A percentile compares a stretch with the other conserved stretches of the same genome.
These are phyloP conservation scores for Protomyces pachydermus DNA, from an alignment of 1,139 yeast species.

Conservation along the genomic window DNA sequence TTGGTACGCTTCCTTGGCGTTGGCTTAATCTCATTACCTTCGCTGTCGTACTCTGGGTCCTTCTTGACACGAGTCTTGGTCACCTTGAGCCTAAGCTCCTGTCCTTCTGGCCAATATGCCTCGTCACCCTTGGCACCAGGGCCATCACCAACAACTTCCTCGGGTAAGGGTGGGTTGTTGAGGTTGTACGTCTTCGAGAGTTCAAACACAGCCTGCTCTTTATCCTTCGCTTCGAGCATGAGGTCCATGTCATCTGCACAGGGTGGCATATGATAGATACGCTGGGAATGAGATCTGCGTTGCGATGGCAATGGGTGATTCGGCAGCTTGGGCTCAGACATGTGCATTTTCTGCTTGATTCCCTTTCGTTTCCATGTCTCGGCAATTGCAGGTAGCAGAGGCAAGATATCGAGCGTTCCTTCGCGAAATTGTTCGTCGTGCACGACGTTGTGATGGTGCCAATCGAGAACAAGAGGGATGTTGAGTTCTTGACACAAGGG, in stretches of 20 bases:
- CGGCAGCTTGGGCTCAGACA: conserved; percentile 38
- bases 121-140: conserved; percentile 25
- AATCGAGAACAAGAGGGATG: conserved; percentile 29
- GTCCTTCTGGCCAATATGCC: conserved; percentile 26
- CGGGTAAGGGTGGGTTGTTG: conserved; percentile 19
- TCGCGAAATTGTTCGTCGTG: conserved; percentile 28
- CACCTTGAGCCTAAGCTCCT: conserved; percentile 11
- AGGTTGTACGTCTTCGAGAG: conserved; percentile 11
- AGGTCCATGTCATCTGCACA: conserved; percentile 39
- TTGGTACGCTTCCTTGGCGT: conserved; percentile 1
- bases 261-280: conserved; percentile 28
- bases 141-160: conserved; percentile 22
- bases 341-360: conserved; percentile 40
- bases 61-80: conserved; percentile 24
- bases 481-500: conserved; percentile 29
- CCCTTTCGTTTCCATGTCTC: conserved; percentile 59
- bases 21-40: conserved; percentile 19
- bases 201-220: conserved; percentile 55
- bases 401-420: conserved; percentile 23
- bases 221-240: conserved; percentile 39
- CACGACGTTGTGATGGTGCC: conserved; percentile 30
- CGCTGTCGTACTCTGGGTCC: conserved; percentile 22
- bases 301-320: conserved; percentile 15
- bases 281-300: conserved; percentile 27
- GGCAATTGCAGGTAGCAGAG: conserved; percentile 17